Evolutionary conservation across 2,329 filamentous ascomycete genomes (phyloP), one percentile per base, ranked within the genome.

Genomic region (Chaetoscypha palmicola): DNA sequence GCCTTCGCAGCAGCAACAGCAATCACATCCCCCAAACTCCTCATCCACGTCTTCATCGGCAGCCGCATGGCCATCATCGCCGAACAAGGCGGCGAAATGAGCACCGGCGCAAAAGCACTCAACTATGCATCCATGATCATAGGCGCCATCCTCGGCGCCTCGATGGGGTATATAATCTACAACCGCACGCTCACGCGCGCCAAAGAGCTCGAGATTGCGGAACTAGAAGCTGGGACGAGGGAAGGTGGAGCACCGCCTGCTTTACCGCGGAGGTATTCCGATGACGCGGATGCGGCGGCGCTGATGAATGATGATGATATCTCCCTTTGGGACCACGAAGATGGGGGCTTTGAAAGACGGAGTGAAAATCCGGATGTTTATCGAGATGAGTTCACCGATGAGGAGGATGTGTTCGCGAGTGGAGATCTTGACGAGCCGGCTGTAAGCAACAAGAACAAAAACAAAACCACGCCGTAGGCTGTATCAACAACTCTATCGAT

Each of bases 41-140:
- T 97, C 47, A 81, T 98, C 39, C 87, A 94, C 61, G 79, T 94
- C 56, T 98, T 96, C 67, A 88, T 98, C 58, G 92, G 92, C 49
- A 82, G 78, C 58, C 77, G 89, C 43, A 71, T 98, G 12, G 88
- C 87, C 34, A 72, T 82, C 41, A 78, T 98, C 24, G 87, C 86
- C n/a, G 86, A 94, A 57, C 76, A 79, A 45, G 85, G 83, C 50
- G 87, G 86, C 60, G 77, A 83, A 54, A 96, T 97, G 91, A 81
- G 85, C 48, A 66, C 75, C 2, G 73, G 74, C 50, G 86, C 86
- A 51, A 92, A 90, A 63, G 73, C 79, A 21, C 70, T 97, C 57
- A 94, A 92, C 66, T 95, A 94, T 62, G 64, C 82, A 19, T 83
- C 81, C 66, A 96, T 97, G 64, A 60, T 79, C 11, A 64, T 90